A percentile compares a stretch with the other conserved stretches of the same genome.
Conservation (phyloP, 2,329 filamentous ascomycete species). For the Trichoderma polysporum region DNA sequence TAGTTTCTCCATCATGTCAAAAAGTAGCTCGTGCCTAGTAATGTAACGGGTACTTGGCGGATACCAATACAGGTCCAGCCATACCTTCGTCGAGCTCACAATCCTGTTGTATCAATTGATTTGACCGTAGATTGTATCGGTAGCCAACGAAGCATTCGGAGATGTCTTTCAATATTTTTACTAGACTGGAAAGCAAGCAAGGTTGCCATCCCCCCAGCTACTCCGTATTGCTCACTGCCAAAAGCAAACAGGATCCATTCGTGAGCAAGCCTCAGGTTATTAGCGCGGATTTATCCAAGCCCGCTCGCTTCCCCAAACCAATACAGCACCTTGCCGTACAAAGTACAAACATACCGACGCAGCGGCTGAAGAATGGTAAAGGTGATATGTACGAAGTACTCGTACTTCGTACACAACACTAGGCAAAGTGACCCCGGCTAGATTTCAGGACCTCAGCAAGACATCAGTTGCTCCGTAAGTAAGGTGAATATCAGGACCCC, state of each 20-base stretch:
- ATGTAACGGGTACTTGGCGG: slow-evolving; percentile 8
- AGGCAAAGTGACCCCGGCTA: background rate
- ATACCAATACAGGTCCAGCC: background rate
- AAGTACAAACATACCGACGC: background rate
- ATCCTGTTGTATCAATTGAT: background rate
- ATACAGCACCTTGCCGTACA: background rate
- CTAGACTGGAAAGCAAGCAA: background rate
- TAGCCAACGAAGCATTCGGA: background rate
- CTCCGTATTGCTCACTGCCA: background rate
- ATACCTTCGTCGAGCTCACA: background rate
- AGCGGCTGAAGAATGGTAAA: background rate
- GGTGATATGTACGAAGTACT: too few relatives aligned
- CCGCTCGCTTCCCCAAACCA: slow-evolving; percentile 8
- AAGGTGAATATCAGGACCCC: background rate
- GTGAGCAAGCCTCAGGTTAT: background rate
- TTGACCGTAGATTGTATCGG: background rate
- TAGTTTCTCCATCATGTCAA: slow-evolving; percentile 18
- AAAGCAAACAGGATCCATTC: background rate
- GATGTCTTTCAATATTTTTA: background rate
- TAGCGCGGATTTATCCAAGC: background rate
- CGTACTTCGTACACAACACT: too few relatives aligned
- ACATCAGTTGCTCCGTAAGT: background rate
- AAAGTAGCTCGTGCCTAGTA: slow-evolving; percentile 16
- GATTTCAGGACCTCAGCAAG: slow-evolving; percentile 13
- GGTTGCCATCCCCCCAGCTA: background rate